These are phyloP conservation scores for Ogataea kodamae DNA, from an alignment of 805 yeast genomes.

Conservation along the genomic window DNA sequence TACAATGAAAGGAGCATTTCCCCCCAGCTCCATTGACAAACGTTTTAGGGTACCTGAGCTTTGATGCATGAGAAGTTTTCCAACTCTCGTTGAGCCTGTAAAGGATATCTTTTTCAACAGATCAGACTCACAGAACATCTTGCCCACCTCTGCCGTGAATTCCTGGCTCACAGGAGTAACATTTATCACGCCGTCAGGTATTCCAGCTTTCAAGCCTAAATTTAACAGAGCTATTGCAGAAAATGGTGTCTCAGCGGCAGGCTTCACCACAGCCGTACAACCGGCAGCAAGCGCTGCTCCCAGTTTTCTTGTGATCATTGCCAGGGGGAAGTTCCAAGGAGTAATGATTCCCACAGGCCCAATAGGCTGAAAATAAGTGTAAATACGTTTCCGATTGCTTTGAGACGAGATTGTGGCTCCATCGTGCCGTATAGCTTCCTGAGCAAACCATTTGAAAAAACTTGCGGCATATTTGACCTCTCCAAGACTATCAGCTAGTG, in stretches of 20 bases:
- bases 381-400: conserved; percentile 44
- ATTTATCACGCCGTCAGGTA: conserved; percentile 69
- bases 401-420: conserved; percentile 63
- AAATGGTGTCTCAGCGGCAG: conserved; percentile 73
- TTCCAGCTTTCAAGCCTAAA: conserved; percentile 60
- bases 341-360: conserved; percentile 79
- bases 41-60: conserved; percentile 61
- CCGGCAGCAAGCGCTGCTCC: conserved; percentile 85
- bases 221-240: conserved; percentile 65
- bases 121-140: conserved; percentile 50
- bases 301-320: conserved; percentile 70
- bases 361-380: conserved; percentile 64
- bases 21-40: conserved; percentile 71
- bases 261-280: conserved; percentile 72
- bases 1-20: conserved; percentile 75
- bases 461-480: conserved; percentile 68
- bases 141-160: conserved; percentile 47
- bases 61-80: conserved; percentile 61
- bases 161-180: conserved; percentile 47
- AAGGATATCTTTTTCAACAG: conserved; percentile 64
- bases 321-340: conserved; percentile 84
- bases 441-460: conserved; percentile 85
- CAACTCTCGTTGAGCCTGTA: conserved; percentile 76
- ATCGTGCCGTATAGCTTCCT: conserved; percentile 67
- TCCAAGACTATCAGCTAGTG: conserved; percentile 64